Conservation (phyloP, 169 alveolate genomes). For the Babesia bovis region DNA sequence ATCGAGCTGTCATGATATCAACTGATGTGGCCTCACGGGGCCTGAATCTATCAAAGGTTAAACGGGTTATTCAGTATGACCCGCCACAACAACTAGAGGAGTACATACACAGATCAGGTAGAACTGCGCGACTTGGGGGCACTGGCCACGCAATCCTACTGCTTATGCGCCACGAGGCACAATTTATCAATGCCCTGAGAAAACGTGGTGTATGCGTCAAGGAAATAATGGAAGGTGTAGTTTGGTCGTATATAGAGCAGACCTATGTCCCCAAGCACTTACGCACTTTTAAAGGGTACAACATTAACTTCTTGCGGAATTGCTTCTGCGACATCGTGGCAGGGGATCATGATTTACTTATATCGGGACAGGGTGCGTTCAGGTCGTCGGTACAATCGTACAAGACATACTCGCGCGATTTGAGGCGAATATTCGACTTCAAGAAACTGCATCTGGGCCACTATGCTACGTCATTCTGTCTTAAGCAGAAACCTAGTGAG, state of each 20-base stretch:
- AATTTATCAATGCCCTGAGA: conserved; percentile 34
- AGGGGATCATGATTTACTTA: conserved; percentile 18
- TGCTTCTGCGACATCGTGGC: conserved; percentile 44
- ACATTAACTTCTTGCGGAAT: conserved; percentile 53
- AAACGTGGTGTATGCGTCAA: conserved; percentile 46
- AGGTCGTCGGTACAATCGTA: conserved; percentile 62
- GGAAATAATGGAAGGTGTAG: conserved; percentile 42
- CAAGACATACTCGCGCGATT: conserved; percentile 54
- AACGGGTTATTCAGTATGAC: conserved; percentile 89
- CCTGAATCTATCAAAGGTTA: conserved; percentile 87
- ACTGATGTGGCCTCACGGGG: conserved; percentile 96
- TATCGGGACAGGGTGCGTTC: conserved; percentile 37
- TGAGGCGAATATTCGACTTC: conserved; percentile 59
- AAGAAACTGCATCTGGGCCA: conserved; percentile 63
- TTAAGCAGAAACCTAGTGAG: conserved; percentile 56
- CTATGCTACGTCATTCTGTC: conserved; percentile 62
- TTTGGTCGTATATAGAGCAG: conserved; percentile 58
- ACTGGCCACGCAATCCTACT: conserved; percentile 71
- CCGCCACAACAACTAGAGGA: conserved; percentile 92
- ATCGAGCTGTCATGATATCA: conserved; percentile 81
- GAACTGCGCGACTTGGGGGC: conserved; percentile 89
- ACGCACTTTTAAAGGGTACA: conserved; percentile 49
- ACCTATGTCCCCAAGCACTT: conserved; percentile 47
- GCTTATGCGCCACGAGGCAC: conserved; percentile 60
- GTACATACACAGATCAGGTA: conserved; percentile 92